Conservation (phyloP, 371 early-diverging fungal species). For the Blakeslea trispora region DNA sequence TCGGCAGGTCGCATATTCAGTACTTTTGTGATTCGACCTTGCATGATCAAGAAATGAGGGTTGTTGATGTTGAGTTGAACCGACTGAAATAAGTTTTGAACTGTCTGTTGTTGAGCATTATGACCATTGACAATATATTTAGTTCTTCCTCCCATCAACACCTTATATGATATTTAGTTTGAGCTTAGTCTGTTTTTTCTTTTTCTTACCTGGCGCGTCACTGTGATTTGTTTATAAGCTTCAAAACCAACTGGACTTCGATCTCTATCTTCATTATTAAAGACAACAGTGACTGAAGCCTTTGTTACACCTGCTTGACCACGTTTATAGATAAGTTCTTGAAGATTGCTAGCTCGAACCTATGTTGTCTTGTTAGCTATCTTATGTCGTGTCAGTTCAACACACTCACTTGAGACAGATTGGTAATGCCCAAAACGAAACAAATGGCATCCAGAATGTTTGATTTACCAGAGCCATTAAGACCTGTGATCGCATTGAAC, state of each 20-base stretch:
- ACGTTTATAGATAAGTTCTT: slow-evolving; percentile 97
- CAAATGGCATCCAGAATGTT: slow-evolving; percentile 99
- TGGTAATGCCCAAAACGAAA: slow-evolving; percentile 98
- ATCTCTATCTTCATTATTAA: slow-evolving; percentile 88
- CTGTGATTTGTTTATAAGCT: slow-evolving; percentile 81
- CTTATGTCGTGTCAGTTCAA: too few species aligned
- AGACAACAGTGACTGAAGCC: slow-evolving; percentile 96
- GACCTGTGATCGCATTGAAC: slow-evolving; percentile 99
- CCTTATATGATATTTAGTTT: slow-evolving; percentile 38
- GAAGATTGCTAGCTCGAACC: slow-evolving; percentile 93
- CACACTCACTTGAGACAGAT: slow-evolving; percentile 71
- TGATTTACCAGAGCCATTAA: slow-evolving; percentile 99
- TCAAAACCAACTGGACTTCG: slow-evolving; percentile 93
- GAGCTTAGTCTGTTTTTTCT: too few species aligned
- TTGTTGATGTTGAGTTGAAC: slow-evolving; percentile 98
- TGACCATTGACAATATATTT: slow-evolving; percentile 97
- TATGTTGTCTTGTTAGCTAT: too few species aligned
- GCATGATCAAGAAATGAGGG: slow-evolving; percentile 99
- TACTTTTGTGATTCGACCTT: slow-evolving; percentile 98
- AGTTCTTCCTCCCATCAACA: slow-evolving; percentile 90
- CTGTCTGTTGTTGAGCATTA: slow-evolving; percentile 87
- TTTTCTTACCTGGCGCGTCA: slow-evolving; percentile 93
- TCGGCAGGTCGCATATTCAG: slow-evolving; percentile 99
- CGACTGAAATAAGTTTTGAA: slow-evolving; percentile 92
- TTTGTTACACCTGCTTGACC: slow-evolving; percentile 97